Evolutionary conservation across 2,329 filamentous ascomycete genomes (phyloP).

Genomic region (Elsinoe fawcettii): DNA sequence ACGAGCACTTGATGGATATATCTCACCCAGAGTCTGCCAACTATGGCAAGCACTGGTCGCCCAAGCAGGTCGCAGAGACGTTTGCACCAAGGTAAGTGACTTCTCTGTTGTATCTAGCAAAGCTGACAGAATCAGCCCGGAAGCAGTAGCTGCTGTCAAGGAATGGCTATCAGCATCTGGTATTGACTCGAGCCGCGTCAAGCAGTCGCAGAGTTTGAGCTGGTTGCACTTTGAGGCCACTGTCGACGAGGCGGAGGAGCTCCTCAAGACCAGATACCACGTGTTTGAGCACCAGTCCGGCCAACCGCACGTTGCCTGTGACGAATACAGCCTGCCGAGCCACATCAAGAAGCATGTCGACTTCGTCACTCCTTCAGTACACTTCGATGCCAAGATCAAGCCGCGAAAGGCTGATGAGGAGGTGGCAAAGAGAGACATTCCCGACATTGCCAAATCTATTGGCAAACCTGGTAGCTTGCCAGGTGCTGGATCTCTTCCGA

Average conservation of each 20-base stretch:
- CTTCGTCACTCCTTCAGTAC: slow-evolving; percentile 34
- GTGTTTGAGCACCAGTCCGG: slow-evolving; percentile 39
- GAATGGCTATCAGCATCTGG: slow-evolving; percentile 49
- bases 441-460: slow-evolving; percentile 20
- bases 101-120: background rate
- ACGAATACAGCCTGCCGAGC: slow-evolving; percentile 32
- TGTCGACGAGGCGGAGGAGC: slow-evolving; percentile 45
- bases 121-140: slow-evolving; percentile 24
- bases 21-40: slow-evolving; percentile 36
- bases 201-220: slow-evolving; percentile 44
- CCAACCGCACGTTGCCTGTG: slow-evolving; percentile 31
- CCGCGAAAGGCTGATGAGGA: slow-evolving; percentile 18
- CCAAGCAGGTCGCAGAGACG: slow-evolving; percentile 36
- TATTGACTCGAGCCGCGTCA: slow-evolving; percentile 42
- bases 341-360: slow-evolving; percentile 29
- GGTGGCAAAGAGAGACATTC: slow-evolving; percentile 22
- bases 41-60: slow-evolving; percentile 38
- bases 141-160: slow-evolving; percentile 44
- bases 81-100: slow-evolving; percentile 33
- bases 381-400: slow-evolving; percentile 33
- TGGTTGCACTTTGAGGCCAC: slow-evolving; percentile 51
- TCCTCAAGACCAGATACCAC: slow-evolving; percentile 49
- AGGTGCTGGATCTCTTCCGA: slow-evolving; percentile 15
- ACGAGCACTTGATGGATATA: slow-evolving; percentile 30
- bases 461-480: slow-evolving; percentile 22